Percentiles rank a stretch among this genome's conserved stretches.
Conservation (phyloP, 495 filamentous ascomycete species). For the Xylaria grammica region DNA sequence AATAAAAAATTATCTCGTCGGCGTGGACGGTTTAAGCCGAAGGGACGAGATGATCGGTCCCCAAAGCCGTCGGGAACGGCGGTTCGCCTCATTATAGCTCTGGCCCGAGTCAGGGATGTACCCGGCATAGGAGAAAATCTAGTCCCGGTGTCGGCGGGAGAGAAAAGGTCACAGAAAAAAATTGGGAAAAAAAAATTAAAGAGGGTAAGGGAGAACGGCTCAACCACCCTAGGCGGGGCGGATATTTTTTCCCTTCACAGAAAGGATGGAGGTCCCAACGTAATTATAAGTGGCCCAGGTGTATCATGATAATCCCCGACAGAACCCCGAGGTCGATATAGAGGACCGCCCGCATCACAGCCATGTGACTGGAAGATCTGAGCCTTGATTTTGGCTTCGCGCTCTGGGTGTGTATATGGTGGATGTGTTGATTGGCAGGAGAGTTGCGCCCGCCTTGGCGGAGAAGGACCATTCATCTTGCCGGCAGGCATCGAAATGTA, state of each 20-base stretch:
- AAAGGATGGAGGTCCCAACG: neutral
- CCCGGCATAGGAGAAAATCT: neutral
- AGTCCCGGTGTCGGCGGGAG: constrained; percentile 15
- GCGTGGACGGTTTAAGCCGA: constrained; percentile 5
- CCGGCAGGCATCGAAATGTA: constrained; percentile 18
- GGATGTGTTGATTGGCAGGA: constrained; percentile 17
- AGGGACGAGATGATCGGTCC: neutral
- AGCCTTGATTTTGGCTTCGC: neutral
- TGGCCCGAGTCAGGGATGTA: constrained; percentile 7
- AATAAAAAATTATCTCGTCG: no score
- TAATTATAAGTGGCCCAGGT: neutral
- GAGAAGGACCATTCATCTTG: neutral
- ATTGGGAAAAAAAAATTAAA: neutral
- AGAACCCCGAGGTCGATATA: neutral
- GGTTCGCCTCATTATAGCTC: neutral
- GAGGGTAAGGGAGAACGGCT: neutral
- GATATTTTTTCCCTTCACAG: neutral
- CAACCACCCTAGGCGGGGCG: neutral
- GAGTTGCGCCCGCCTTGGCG: neutral
- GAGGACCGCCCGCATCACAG: neutral
- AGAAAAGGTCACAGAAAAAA: neutral
- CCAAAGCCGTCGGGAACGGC: neutral
- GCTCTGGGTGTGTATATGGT: neutral
- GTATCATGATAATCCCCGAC: neutral
- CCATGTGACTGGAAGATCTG: constrained; percentile 5